A percentile compares a stretch with the other conserved stretches of the same genome.
phyloP scores from a whole-genome alignment of 768 basidiomycete species.

The Mycena kentingensis region DNA sequence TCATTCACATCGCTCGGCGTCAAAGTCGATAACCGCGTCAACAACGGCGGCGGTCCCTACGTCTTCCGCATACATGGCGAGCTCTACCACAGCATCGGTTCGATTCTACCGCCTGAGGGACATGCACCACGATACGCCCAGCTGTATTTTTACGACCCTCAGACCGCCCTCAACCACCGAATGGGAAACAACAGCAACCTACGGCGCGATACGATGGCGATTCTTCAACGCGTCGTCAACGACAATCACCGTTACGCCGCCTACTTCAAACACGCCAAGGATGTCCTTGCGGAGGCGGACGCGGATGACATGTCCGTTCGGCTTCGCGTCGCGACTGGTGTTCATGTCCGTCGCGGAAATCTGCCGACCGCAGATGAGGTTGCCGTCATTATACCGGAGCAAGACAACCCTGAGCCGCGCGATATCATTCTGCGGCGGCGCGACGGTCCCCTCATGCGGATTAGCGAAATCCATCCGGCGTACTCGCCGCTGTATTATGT shows the following conservation, averaged over 20 bases:
- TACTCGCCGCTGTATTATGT: neutral
- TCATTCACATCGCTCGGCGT: constrained; percentile 44
- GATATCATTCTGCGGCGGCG: constrained; percentile 16
- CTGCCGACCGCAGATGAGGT: constrained; percentile 27
- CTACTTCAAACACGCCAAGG: constrained; percentile 35
- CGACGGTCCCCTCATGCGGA: constrained; percentile 24
- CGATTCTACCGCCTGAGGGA: constrained; percentile 28
- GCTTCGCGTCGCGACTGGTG: constrained; percentile 13
- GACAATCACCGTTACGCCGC: constrained; percentile 29
- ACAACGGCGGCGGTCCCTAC: constrained; percentile 26
- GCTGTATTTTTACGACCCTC: constrained; percentile 39
- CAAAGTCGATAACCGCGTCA: constrained; percentile 28
- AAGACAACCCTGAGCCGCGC: neutral
- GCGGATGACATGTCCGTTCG: constrained; percentile 23
- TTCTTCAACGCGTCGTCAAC: constrained; percentile 28
- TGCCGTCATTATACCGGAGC: neutral
- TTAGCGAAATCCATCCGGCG: constrained; percentile 25
- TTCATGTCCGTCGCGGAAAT: constrained; percentile 38
- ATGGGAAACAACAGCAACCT: constrained; percentile 29
- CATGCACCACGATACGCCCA: constrained; percentile 30
- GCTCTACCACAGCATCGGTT: constrained; percentile 34
- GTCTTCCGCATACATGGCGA: constrained; percentile 32
- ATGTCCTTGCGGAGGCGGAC: constrained; percentile 29
- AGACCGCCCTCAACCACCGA: constrained; percentile 32
- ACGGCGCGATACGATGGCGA: constrained; percentile 20